phyloP scores from a whole-genome alignment of 345 rosid genomes.

The Physaria fendleri region DNA sequence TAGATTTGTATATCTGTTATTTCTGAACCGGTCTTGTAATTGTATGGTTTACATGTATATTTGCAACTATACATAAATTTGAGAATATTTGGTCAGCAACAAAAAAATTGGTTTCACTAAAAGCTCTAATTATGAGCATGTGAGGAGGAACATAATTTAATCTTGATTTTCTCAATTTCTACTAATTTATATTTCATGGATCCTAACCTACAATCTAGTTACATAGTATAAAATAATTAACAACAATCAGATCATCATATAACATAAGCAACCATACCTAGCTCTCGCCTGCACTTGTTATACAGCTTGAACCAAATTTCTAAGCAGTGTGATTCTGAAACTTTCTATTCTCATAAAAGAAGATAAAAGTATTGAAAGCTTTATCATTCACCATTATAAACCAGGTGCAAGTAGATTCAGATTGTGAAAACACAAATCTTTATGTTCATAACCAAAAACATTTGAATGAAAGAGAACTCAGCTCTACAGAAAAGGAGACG shows the following conservation, averaged over 20 bases:
- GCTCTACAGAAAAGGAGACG: constrained; percentile 1
- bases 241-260: too few species aligned
- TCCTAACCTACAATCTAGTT: too few species aligned
- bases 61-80: background rate
- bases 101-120: too few species aligned
- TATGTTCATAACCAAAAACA: constrained; percentile 8
- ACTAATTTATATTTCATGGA: too few species aligned
- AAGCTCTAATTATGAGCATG: background rate
- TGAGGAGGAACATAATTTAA: too few species aligned
- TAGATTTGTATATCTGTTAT: background rate
- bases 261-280: too few species aligned
- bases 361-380: background rate
- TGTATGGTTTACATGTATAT: background rate
- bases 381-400: constrained; percentile 24
- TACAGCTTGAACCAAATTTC: background rate
- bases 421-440: constrained; percentile 18
- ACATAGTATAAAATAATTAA: too few species aligned
- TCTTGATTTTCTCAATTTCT: too few species aligned
- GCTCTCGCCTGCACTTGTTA: too few species aligned
- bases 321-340: background rate
- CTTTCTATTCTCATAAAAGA: background rate
- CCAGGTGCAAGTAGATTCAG: constrained; percentile 27
- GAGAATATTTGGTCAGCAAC: constrained; percentile 1
- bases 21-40: background rate
- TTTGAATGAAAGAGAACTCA: constrained; percentile 8